Base-by-base conservation (phyloP, 2,329 filamentous ascomycete species). In the Colletotrichum tabaci region DNA sequence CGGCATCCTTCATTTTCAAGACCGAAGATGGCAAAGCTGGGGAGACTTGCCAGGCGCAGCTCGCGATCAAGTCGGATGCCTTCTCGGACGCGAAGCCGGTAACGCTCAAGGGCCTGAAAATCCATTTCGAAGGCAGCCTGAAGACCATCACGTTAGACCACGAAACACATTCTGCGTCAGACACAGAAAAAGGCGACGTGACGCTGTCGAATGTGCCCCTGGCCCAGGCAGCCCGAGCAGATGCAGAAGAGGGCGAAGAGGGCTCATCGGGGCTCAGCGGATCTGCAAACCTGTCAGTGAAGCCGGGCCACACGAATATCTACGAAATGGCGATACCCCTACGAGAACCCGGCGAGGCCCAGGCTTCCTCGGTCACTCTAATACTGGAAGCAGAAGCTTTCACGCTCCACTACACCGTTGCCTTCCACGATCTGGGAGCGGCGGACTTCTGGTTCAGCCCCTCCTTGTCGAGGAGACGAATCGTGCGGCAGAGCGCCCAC, bases 341-440 rank as follows among this genome's bases (percentile, higher is more conserved):
- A 18, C 90, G 94, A 70, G 95, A 98, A 81, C 90, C 95, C 3
- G 95, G 94, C n/a, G 89, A 94, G 67, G 91, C 92, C 0, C 89
- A 87, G 58, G 90, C 93, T 4, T 86, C 88, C 5, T 90, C 89
- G 2, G 88, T 92, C 12, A 88, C 85, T 0, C 82, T 97, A 38
- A 83, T 85, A 1, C 82, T 96, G n/a, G 84, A 89, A 38, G 89
- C 88, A 16, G 87, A 91, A 0, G 81, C 85, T 0, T 97, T 96
- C 75, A 85, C 88, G 47, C 83, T 98, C 21, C 85, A 90, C 26
- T 93, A 93, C 75, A 87, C 87, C 5, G 84, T 92, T n/a, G 87
- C 79, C 3, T 84, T 92, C 38, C 82, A 80, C 18, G 83, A 84
- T 5, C 80, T 80, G 12, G 83, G 80, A 26, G 78, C 80, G 1